These are phyloP conservation scores for Aspergillus piperis DNA, from an alignment of 2,329 filamentous ascomycete species.

Conservation along the genomic window DNA sequence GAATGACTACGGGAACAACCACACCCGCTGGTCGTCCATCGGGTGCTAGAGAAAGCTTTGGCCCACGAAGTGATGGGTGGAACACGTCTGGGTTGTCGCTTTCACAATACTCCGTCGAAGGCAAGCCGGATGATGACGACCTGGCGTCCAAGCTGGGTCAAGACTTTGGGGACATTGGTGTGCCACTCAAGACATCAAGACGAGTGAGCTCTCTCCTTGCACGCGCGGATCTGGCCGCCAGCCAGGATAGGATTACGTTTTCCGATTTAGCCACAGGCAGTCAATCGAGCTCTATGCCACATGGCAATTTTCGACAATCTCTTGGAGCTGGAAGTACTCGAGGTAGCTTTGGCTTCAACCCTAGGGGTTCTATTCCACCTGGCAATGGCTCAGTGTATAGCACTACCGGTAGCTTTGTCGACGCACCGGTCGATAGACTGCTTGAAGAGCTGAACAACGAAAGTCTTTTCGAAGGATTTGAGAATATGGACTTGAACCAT, in stretches of 20 bases:
- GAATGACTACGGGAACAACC: slow-evolving; percentile 66
- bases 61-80: slow-evolving; percentile 51
- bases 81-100: slow-evolving; percentile 44
- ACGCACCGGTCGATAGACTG: slow-evolving; percentile 68
- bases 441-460: slow-evolving; percentile 67
- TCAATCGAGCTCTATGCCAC: slow-evolving; percentile 36
- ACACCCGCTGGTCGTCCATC: slow-evolving; percentile 70
- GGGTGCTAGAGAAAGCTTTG: slow-evolving; percentile 75
- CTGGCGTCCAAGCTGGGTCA: slow-evolving; percentile 72
- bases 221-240: slow-evolving; percentile 80
- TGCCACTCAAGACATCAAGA: slow-evolving; percentile 64
- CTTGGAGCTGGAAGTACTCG: slow-evolving; percentile 68
- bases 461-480: slow-evolving; percentile 66
- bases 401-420: slow-evolving; percentile 63
- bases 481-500: slow-evolving; percentile 72
- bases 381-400: slow-evolving; percentile 51
- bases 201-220: slow-evolving; percentile 90
- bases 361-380: slow-evolving; percentile 58
- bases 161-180: slow-evolving; percentile 59
- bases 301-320: slow-evolving; percentile 65
- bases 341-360: slow-evolving; percentile 58
- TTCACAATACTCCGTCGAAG: slow-evolving; percentile 47
- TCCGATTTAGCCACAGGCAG: slow-evolving; percentile 64
- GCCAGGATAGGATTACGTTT: slow-evolving; percentile 78
- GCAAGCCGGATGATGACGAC: slow-evolving; percentile 59